Percentiles rank a stretch among this genome's conserved stretches.
phyloP scores from a whole-genome alignment of 1,284 basidiomycete species.

The Tetrapyrgos nigripes region DNA sequence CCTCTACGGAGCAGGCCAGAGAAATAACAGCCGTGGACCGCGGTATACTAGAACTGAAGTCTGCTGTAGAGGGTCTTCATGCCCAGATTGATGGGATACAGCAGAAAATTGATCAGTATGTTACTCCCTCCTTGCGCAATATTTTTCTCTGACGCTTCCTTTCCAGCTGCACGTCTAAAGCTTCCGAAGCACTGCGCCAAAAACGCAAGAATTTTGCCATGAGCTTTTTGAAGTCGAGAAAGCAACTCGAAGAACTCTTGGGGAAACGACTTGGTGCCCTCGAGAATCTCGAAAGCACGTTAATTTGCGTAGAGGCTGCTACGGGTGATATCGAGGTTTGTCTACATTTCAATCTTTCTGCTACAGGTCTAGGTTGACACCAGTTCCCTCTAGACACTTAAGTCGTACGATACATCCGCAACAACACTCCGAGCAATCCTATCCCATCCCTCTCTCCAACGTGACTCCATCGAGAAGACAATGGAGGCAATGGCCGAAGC shows the following conservation, averaged over 20 bases:
- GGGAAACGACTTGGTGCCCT: conserved; percentile 77
- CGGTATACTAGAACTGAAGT: conserved; percentile 78
- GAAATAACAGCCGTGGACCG: conserved; percentile 75
- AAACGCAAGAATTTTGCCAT: conserved; percentile 79
- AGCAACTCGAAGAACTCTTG: conserved; percentile 81
- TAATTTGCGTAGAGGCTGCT: conserved; percentile 87
- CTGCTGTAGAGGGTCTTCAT: conserved; percentile 68
- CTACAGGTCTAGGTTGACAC: not conserved
- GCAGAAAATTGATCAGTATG: conserved; percentile 70
- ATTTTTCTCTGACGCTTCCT: not conserved
- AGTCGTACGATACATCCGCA: conserved; percentile 84
- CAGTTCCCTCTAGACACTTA: conserved; percentile 71
- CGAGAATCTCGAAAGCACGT: conserved; percentile 76
- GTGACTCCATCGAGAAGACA: conserved; percentile 81
- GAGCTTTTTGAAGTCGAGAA: conserved; percentile 79
- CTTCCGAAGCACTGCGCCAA: conserved; percentile 66
- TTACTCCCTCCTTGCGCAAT: conserved; percentile 10
- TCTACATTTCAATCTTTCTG: conserved; percentile 1
- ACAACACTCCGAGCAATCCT: conserved; percentile 79
- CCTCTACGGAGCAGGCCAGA: conserved; percentile 35
- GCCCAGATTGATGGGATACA: conserved; percentile 73
- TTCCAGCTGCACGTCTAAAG: conserved; percentile 70
- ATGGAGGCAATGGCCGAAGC: conserved; percentile 88
- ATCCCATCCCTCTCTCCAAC: conserved; percentile 79
- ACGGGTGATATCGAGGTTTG: conserved; percentile 86